Base-by-base conservation (phyloP, 106 monocot species). In the Agapanthus africanus region DNA sequence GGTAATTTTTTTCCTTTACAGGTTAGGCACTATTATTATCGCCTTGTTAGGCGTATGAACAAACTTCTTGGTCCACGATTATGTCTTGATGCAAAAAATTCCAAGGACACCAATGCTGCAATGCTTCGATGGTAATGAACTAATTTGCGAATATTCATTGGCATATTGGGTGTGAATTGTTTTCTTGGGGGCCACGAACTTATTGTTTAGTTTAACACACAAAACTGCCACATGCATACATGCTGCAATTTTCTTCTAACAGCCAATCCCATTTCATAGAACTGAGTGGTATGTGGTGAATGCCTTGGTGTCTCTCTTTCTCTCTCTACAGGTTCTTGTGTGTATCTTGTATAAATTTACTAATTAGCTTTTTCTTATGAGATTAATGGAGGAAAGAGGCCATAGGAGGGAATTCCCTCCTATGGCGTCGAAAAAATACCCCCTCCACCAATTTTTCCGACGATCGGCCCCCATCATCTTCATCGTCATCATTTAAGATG, bases 11-110 rank as follows among this genome's bases (percentile, higher is more conserved):
- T n/a, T n/a, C n/a, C n/a, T n/a, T 21, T 84, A 38, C 82, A 99
- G 97, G 97, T 99, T 22, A 86, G 97, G 54, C 97, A 99, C 84
- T 99, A 99, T 72, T 99, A 99, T 49, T 99, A 92, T 81, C 92
- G 97, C 34, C 92, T 92, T 47, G 89, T 89, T n/a, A 84, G 97
- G 68, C 91, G 97, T 37, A 99, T 99, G 88, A 99, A 99, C 62
- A 99, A 92, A 69, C 80, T 99, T 35, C 84, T 99, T 37, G 90
- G 92, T 75, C 97, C 97, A 57, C 86, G 74, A 51, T 85, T 87
- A 73, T 74, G 71, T 70, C 86, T 99, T 73, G 97, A 99, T 81
- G 97, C 97, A 18, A 99, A 87, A 71, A 92, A 99, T 61, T 90
- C 92, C 23, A 92, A 90, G 65, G 97, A 92, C 49, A 99, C 97